These are phyloP conservation scores for Aspergillus bertholletiae DNA, from an alignment of 495 filamentous ascomycete genomes.

Conservation along the genomic window DNA sequence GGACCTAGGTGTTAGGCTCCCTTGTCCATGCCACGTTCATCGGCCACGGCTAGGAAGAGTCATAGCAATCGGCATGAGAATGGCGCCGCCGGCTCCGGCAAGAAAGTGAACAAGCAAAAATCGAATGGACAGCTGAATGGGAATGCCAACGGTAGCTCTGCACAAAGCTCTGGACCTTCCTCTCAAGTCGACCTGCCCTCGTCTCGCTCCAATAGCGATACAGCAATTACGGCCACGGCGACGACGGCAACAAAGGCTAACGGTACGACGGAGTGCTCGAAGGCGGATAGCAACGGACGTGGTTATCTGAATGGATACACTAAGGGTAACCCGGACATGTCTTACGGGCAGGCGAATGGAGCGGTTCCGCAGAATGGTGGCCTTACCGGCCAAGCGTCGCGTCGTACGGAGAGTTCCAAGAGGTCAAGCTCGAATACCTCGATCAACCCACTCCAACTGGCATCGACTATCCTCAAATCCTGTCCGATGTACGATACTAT, in stretches of 20 bases:
- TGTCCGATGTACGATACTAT: constrained; percentile 95
- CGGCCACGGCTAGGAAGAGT: constrained; percentile 58
- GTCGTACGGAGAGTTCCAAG: constrained; percentile 51
- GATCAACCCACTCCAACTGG: constrained; percentile 63
- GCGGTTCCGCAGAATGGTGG: constrained; percentile 33
- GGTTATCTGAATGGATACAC: constrained; percentile 37
- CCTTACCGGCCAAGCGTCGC: constrained; percentile 27
- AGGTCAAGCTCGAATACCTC: constrained; percentile 59
- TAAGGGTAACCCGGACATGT: constrained; percentile 39
- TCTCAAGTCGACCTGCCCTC: constrained; percentile 44
- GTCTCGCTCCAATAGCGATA: constrained; percentile 38
- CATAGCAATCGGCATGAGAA: constrained; percentile 80
- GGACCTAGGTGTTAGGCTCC: constrained; percentile 46
- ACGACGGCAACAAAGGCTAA: constrained; percentile 33
- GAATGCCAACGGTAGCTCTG: constrained; percentile 47
- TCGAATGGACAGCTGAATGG: constrained; percentile 60
- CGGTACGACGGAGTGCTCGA: constrained; percentile 27
- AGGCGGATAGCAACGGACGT: constrained; percentile 35
- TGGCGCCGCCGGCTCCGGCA: constrained; percentile 79
- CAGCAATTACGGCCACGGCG: constrained; percentile 34
- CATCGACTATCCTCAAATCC: constrained; percentile 81
- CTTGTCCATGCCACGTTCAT: constrained; percentile 70
- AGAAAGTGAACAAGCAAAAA: constrained; percentile 70
- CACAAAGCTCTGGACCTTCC: constrained; percentile 34
- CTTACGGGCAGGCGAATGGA: constrained; percentile 34